Evolutionary conservation across 1,139 yeast species (phyloP).

Genomic region (Pneumocystis jirovecii): DNA sequence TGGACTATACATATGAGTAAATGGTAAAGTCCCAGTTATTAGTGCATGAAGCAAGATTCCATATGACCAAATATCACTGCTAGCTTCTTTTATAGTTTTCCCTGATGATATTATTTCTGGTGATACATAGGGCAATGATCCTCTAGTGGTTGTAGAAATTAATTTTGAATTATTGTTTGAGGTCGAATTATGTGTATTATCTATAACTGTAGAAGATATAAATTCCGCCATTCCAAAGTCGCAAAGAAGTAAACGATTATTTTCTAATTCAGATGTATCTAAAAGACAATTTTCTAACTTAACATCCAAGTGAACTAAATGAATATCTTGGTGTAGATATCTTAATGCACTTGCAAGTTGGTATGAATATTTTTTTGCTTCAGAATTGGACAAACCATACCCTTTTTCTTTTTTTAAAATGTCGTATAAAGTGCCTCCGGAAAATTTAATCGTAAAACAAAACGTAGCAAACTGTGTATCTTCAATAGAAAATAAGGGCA

Average conservation of each 20-base stretch:
- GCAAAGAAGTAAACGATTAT: not conserved
- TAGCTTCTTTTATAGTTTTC: not conserved
- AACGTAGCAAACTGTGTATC: not conserved
- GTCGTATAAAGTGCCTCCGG: not conserved
- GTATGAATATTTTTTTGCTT: not conserved
- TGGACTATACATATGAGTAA: not conserved
- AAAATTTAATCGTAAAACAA: not conserved
- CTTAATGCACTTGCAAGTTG: not conserved
- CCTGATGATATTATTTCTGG: not conserved
- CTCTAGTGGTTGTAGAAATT: not conserved
- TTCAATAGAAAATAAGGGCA: not conserved
- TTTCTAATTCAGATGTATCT: not conserved
- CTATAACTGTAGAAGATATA: not conserved
- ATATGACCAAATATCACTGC: not conserved
- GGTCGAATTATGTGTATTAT: not conserved
- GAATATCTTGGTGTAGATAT: not conserved
- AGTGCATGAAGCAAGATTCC: not conserved
- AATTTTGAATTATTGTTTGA: not conserved
- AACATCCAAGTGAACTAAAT: not conserved
- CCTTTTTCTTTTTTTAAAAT: not conserved
- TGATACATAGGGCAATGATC: not conserved
- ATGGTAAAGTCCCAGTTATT: not conserved
- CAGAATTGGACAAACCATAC: not conserved
- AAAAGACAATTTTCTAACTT: not conserved
- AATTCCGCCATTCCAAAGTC: not conserved